These are phyloP conservation scores for Hibiscus trionum DNA, from an alignment of 345 rosid species.

Conservation along the genomic window DNA sequence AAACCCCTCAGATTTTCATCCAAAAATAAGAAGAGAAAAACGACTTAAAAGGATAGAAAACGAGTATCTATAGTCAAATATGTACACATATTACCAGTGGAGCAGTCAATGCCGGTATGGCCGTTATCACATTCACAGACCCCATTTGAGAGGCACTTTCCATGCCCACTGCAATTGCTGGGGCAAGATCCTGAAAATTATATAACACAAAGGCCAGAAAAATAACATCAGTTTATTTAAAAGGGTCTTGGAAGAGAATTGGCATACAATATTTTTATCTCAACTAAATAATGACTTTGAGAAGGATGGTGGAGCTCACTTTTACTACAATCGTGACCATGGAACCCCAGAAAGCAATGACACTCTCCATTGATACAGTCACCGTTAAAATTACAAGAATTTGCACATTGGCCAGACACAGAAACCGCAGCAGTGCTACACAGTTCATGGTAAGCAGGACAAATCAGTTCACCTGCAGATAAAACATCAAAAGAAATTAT, in stretches of 20 bases:
- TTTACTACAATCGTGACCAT: constrained; percentile 76
- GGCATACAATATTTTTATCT: background rate
- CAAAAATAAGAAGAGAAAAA: background rate
- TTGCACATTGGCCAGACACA: constrained; percentile 70
- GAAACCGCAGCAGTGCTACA: constrained; percentile 47
- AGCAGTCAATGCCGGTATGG: constrained; percentile 87
- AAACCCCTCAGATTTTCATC: background rate
- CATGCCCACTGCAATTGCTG: constrained; percentile 65
- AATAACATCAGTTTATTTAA: background rate
- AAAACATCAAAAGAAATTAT: constrained; percentile 16
- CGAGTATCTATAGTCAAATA: background rate
- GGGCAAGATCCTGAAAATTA: constrained; percentile 70
- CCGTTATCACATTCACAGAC: constrained; percentile 67
- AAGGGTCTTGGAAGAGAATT: background rate
- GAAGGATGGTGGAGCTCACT: constrained; percentile 44
- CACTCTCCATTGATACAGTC: constrained; percentile 89
- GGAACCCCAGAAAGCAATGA: constrained; percentile 83
- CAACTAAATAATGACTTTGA: background rate
- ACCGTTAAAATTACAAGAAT: constrained; percentile 81
- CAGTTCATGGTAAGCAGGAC: constrained; percentile 94
- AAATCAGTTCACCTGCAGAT: constrained; percentile 73
- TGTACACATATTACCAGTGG: constrained; percentile 54
- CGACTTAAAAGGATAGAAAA: background rate
- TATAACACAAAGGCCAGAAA: background rate
- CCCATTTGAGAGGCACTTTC: constrained; percentile 73